Conservation (phyloP, 2,329 filamentous ascomycete species). For the Penicillium sp. region DNA sequence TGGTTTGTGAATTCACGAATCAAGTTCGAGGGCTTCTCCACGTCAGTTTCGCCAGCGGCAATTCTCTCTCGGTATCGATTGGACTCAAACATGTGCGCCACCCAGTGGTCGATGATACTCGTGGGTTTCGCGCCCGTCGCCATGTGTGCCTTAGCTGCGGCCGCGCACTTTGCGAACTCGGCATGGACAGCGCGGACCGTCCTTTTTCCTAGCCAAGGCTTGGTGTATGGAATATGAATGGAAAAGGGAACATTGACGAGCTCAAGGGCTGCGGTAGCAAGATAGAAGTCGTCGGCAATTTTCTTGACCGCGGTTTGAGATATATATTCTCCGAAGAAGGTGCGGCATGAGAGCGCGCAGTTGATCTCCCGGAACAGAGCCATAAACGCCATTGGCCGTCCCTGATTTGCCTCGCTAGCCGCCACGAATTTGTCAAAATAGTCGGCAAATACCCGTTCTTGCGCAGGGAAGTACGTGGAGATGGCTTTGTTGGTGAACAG, state of each 20-base stretch:
- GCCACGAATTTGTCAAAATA: conserved; percentile 76
- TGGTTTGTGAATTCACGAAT: conserved; percentile 55
- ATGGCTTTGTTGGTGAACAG: conserved; percentile 86
- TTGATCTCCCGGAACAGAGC: conserved; percentile 82
- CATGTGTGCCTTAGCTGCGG: conserved; percentile 84
- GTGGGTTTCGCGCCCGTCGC: conserved; percentile 73
- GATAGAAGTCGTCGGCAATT: conserved; percentile 89
- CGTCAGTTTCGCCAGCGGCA: conserved; percentile 63
- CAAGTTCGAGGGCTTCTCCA: conserved; percentile 50
- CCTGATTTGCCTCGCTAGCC: conserved; percentile 64
- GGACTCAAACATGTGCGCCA: conserved; percentile 78
- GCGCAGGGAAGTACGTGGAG: conserved; percentile 80
- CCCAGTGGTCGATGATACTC: conserved; percentile 89
- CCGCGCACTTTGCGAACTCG: conserved; percentile 81
- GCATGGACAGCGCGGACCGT: conserved; percentile 79
- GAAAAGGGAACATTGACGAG: conserved; percentile 80
- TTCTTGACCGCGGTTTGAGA: conserved; percentile 81
- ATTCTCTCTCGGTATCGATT: conserved; percentile 71
- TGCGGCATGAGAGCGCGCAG: conserved; percentile 84
- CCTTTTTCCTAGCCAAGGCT: conserved; percentile 88
- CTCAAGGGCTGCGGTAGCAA: conserved; percentile 85
- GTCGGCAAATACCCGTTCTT: conserved; percentile 78
- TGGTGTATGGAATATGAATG: conserved; percentile 84
- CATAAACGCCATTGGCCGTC: conserved; percentile 78
- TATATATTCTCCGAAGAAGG: conserved; percentile 89